Base-by-base conservation (phyloP, 139 green algal species). In the Tetraselmis striata region DNA sequence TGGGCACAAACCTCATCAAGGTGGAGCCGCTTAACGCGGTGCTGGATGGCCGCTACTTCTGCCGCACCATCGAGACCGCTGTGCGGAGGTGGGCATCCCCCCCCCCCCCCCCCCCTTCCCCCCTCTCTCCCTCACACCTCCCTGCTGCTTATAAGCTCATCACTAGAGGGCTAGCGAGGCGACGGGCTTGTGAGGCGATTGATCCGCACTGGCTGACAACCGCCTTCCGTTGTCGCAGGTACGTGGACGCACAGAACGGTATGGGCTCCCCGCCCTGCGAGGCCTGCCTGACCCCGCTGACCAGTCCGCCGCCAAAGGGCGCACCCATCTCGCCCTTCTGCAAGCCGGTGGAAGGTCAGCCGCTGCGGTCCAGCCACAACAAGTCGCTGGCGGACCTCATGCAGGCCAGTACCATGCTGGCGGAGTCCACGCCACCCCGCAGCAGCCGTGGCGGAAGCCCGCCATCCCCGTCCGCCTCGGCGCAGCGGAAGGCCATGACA, bases 1-100 rank as follows among this genome's bases (percentile, higher is more conserved):
- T 59, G 2, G 67, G 80, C 22, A 83, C 30, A 31, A 82, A 86
- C 67, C 31, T 90, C 23, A 45, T 86, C 23, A 85, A 85, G 78
- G 83, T 82, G 25, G 86, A 90, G 59, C 83, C 86, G 18, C 31
- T 90, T 0, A 86, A 87, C 45, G 86, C 86, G 1, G 86, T 90
- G 25, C 79, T 90, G 0, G 86, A 90, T 29, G 59, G 30, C 18
- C 82, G 83, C 25, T 90, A 87, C 76, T 90, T 86, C 80, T 67
- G 45, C 45, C 45, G 45, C 45, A 67, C 45, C 45, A 67, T 67
- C 45, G 45, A 67, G 18, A 67, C 45, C 45, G 45, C 45, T 18
- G 45, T 67, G 11, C 45, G 45, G 11, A 67, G 45, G 45, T 67
- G 18, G n/a, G n/a, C n/a, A n/a, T n/a, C n/a, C n/a, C n/a, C n/a